Evolutionary conservation across 2,329 filamentous ascomycete genomes (phyloP), one percentile per base, ranked within the genome.

Genomic region (Penicillium nordicum): DNA sequence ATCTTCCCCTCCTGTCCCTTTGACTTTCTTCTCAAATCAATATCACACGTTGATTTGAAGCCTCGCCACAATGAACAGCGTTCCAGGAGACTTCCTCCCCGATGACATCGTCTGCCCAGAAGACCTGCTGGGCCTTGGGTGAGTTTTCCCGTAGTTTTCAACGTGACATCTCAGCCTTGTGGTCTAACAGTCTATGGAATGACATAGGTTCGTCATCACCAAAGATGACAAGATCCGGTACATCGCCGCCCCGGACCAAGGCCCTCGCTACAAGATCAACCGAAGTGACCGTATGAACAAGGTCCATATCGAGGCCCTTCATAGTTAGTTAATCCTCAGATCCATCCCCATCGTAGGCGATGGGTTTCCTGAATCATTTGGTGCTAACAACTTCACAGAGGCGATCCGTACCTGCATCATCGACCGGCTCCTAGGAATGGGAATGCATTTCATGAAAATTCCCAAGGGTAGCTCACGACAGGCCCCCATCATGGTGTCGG

Each of bases 261-360:
- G 68, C 96, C 90, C 78, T 83, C 89, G 63, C 3, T 96, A 82
- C 79, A 87, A 85, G 70, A 73, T 89, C 51, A 88, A 83, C 69
- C 86, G 84, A 64, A 92, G 91, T 72, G 78, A 83, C n/a, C 86
- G 91, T 37, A 82, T 88, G 74, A 96, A 96, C 71, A 82, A 88
- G 40, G 79, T 88, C 21, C 90, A 91, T 66, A 82, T 87, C 18
- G 88, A 88, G 62, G 80, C 86, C 38, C 85, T 96, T 74, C 88
- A 95, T 66, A 75, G 90, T 90, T 71, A 44, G 50, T 46, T 34
- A 38, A n/a, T 16, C 38, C 12, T 5, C 11, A 25, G 12, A 30
- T 25, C 12, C 12, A 38, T 38, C 21, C 27, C 41, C 21, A 32
- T 11, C 37, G 48, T 40, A 21, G 34, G 7, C 16, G 11, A 12